Evolutionary conservation across 176 grass and related monocot genomes (phyloP).

Genomic region (Lolium rigidum): DNA sequence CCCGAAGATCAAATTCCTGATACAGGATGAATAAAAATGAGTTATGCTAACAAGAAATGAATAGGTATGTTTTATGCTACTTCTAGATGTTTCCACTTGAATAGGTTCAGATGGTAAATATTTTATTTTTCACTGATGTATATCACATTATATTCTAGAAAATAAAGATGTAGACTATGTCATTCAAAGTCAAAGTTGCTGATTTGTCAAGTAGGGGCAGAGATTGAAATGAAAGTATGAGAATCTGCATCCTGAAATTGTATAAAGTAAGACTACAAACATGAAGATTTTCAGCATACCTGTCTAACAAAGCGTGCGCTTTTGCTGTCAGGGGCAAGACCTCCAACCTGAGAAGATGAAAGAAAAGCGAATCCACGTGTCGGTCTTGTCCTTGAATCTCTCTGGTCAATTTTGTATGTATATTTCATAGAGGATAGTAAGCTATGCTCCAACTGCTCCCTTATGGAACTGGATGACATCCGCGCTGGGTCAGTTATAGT

Average conservation of each 20-base stretch:
- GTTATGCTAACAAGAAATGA: background rate
- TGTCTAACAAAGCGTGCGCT: slow-evolving; percentile 64
- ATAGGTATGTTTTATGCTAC: background rate
- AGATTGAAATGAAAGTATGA: background rate
- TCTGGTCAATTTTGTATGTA: slow-evolving; percentile 75
- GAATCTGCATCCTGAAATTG: background rate
- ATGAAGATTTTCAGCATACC: slow-evolving; percentile 50
- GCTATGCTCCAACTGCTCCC: slow-evolving; percentile 75
- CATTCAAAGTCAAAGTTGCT: background rate
- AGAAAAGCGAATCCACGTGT: slow-evolving; percentile 78
- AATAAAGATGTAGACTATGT: slow-evolving; percentile 1
- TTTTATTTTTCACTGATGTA: background rate
- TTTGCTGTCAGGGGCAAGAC: slow-evolving; percentile 67
- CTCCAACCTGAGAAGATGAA: slow-evolving; percentile 76
- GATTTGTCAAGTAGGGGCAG: background rate
- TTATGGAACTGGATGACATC: slow-evolving; percentile 61
- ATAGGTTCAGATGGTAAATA: slow-evolving; percentile 15
- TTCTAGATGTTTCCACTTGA: slow-evolving; percentile 23
- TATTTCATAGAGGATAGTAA: slow-evolving; percentile 91
- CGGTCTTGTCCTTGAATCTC: slow-evolving; percentile 73
- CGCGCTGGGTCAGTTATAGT: slow-evolving; percentile 61
- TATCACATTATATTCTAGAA: slow-evolving; percentile 30
- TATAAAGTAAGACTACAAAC: slow-evolving; percentile 2
- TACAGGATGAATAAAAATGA: slow-evolving; percentile 21
- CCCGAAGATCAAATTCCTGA: slow-evolving; percentile 94